Conservation (phyloP, 305 asterid genomes). For the Solanum hybrid region DNA sequence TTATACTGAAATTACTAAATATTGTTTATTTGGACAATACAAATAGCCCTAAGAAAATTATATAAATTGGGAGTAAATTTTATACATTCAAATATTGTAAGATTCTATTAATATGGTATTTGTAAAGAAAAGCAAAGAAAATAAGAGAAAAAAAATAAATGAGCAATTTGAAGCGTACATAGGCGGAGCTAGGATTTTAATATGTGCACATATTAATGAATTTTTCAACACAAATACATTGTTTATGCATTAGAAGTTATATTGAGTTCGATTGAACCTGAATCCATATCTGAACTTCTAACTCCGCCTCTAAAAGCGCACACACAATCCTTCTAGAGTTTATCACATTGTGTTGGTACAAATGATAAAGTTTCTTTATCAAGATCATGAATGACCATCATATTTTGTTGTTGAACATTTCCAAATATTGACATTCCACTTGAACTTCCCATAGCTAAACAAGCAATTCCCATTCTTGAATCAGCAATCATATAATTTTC, state of each 20-base stretch:
- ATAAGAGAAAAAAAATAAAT: neutral
- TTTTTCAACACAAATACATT: neutral
- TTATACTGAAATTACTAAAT: neutral
- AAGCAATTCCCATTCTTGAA: slow-evolving; percentile 40
- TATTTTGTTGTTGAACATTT: slow-evolving; percentile 69
- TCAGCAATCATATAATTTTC: slow-evolving; percentile 63
- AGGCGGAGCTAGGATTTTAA: neutral
- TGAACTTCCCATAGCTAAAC: slow-evolving; percentile 72
- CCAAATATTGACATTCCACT: slow-evolving; percentile 70
- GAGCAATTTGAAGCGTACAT: neutral
- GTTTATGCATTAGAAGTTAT: neutral
- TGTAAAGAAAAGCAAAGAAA: neutral
- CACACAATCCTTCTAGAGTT: slow-evolving; percentile 15
- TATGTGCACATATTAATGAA: neutral
- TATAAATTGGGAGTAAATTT: neutral
- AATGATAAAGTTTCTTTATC: slow-evolving; percentile 49
- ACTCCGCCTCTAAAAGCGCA: neutral
- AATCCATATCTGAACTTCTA: neutral
- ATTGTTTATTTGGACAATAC: neutral
- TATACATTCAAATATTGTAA: neutral
- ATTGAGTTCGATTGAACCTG: neutral
- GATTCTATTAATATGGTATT: neutral
- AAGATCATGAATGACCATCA: slow-evolving; percentile 61
- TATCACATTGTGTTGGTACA: slow-evolving; percentile 51
- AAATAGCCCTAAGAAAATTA: neutral